Base-by-base conservation (phyloP, 73 alveolate species). In the Durusdinium trenchii region DNA sequence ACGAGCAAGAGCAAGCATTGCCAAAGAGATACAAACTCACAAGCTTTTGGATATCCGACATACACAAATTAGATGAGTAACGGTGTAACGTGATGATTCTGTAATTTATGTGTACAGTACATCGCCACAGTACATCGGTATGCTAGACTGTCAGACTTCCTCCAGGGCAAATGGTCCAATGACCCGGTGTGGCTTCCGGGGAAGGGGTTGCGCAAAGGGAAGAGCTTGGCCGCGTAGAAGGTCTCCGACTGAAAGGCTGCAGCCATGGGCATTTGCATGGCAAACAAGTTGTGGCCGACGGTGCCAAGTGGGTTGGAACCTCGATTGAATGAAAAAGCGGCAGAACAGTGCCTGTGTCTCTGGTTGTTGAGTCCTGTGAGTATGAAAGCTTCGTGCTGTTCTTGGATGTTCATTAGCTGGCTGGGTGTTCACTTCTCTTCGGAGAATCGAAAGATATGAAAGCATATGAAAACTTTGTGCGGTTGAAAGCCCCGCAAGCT, bases 231-330 rank as follows among this genome's bases (percentile, higher is more conserved):
- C 10, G 95, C 95, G 30, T 86, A 86, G 82, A 86, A 86, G 18
- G 83, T 60, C 35, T 86, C 95, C 47, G 95, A 46, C 23, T 60
- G 57, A 45, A 86, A 86, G 46, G 84, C 95, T 26, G 73, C 95
- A 43, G 95, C 71, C 95, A 86, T 86, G 32, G 95, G 95, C 95
- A 86, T 36, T 45, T 86, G 82, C 84, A 86, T 45, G 32, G 95
- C 54, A 46, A 60, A 86, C 47, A 86, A 62, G 45, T 86, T 86
- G 95, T 64, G 95, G 30, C 84, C 95, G 20, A 86, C 20, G 82
- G 43, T 64, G 45, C 84, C 57, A 60, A 86, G 73, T 1, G 95
- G 95, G 62, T 86, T 86, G 64, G 95, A 36, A 60, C 95, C 95
- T 86, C 23, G 82, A 23, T 6, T 6, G 43, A 14, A 4, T 40